A percentile compares a stretch with the other conserved stretches of the same genome.
Evolutionary conservation across 768 basidiomycete species (phyloP).

Genomic region (Albatrellus ellisii): DNA sequence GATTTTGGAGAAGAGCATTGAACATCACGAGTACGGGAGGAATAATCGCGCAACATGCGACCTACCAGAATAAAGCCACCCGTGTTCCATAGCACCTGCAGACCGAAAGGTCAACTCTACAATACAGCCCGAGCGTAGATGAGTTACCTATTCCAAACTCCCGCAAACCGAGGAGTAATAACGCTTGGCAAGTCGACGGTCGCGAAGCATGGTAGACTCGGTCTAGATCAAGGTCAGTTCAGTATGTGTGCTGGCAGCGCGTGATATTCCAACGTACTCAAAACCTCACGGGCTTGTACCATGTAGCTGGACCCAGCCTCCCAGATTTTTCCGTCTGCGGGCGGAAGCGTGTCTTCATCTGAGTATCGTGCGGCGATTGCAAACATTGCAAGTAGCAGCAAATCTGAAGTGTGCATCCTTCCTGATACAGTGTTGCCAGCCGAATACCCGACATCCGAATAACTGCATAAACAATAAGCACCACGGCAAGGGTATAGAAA

Average conservation of each 20-base stretch:
- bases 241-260: background rate
- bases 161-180: slow-evolving; percentile 68
- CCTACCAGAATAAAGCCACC: slow-evolving; percentile 71
- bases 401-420: slow-evolving; percentile 36
- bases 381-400: slow-evolving; percentile 72
- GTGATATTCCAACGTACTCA: slow-evolving; percentile 32
- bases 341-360: slow-evolving; percentile 30
- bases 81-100: slow-evolving; percentile 59
- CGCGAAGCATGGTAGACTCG: slow-evolving; percentile 54
- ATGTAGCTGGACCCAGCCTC: slow-evolving; percentile 57
- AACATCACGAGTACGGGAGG: no score
- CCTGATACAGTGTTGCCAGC: slow-evolving; percentile 21
- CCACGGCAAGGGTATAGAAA: no score
- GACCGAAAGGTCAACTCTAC: background rate
- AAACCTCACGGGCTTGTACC: slow-evolving; percentile 42
- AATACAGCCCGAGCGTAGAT: background rate
- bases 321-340: slow-evolving; percentile 45
- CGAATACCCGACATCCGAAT: background rate
- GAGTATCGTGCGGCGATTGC: slow-evolving; percentile 67
- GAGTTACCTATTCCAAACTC: slow-evolving; percentile 71
- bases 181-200: slow-evolving; percentile 67
- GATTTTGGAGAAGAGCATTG: background rate
- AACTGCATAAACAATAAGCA: no score
- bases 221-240: slow-evolving; percentile 24
- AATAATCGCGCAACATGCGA: background rate